Evolutionary conservation across 192 early-diverging fungal genomes (phyloP).

Genomic region (Physocladia obscura): DNA sequence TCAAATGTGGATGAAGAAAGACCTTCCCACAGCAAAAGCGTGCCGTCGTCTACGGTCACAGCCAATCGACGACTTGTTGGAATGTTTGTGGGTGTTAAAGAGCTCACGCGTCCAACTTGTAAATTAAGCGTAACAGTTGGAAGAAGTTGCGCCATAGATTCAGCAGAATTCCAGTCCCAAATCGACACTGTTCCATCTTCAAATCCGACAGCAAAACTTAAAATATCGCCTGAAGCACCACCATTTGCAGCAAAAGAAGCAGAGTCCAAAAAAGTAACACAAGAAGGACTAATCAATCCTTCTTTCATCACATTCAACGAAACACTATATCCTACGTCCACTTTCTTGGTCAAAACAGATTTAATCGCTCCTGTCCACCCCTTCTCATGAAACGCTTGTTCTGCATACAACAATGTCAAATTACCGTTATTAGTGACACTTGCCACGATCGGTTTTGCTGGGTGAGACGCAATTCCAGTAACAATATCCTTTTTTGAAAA

Average conservation of each 20-base stretch:
- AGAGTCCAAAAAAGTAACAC: constrained; percentile 26
- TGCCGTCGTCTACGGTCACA: constrained; percentile 25
- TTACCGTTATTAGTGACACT: constrained; percentile 31
- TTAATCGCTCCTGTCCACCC: constrained; percentile 19
- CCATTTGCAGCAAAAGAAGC: constrained; percentile 2
- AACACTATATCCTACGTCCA: constrained; percentile 12
- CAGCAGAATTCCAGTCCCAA: constrained; percentile 24
- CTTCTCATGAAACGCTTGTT: constrained; percentile 28
- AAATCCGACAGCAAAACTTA: constrained; percentile 32
- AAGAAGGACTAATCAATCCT: constrained; percentile 10
- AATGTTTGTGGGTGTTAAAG: constrained; percentile 24
- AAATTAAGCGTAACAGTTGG: constrained; percentile 24
- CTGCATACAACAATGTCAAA: constrained; percentile 28
- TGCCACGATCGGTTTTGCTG: constrained; percentile 24
- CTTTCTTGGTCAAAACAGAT: constrained; percentile 11
- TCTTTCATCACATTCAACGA: constrained; percentile 26
- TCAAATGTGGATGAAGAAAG: background rate
- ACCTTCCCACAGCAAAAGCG: constrained; percentile 29
- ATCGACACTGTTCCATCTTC: constrained; percentile 28
- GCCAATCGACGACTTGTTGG: constrained; percentile 13
- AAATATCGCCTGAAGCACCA: constrained; percentile 1
- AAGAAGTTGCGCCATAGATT: background rate
- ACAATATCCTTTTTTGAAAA: constrained; percentile 28
- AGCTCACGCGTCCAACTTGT: constrained; percentile 21
- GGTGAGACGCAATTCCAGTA: constrained; percentile 24